Evolutionary conservation across 2,329 filamentous ascomycete species (phyloP), one percentile per base, ranked within the genome.

Genomic region (Fusarium hainanense): DNA sequence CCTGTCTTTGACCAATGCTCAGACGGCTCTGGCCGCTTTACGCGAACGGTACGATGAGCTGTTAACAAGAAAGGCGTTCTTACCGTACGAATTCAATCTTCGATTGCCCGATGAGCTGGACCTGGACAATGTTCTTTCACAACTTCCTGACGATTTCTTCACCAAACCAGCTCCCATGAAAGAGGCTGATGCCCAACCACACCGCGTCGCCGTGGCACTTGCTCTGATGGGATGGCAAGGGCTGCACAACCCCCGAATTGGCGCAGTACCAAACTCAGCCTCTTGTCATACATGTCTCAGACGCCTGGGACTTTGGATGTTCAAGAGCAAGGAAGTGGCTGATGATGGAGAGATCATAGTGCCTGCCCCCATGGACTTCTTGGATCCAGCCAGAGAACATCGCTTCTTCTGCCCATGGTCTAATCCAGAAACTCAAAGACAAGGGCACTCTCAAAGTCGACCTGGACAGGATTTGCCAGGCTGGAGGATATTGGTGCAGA

Each of bases 261-360:
- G 90, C 76, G 80, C 88, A 3, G 88, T 91, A 23, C 89, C 90
- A 42, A 92, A 93, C 64, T 88, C 95, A 18, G 90, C 92, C 8
- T 90, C 89, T 7, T 99, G 96, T 79, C 87, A 91, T 62, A 92
- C 93, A 21, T 99, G 96, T 77, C 92, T 97, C 75, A 90, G 96
- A 63, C 89, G 94, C 3, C 84, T 98, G 1, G 96, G 96, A 0
- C 85, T 99, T 4, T 99, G 96, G 96, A 91, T 99, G 84, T 98
- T 97, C 78, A 92, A 90, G 75, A 90, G 90, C 78, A 94, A 90
- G 79, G 87, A 88, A 73, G 86, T 91, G 30, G 85, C 88, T 61
- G 81, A 83, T 2, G 79, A 81, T 18, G 85, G 84, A 0, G 79
- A 85, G 37, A 81, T 89, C 12, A 79, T 90, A 13, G 83, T 87